Percentiles rank a stretch among this genome's conserved stretches.
Evolutionary conservation across 768 basidiomycete species (phyloP).

Genomic region (Rhizopogon vesiculosus): DNA sequence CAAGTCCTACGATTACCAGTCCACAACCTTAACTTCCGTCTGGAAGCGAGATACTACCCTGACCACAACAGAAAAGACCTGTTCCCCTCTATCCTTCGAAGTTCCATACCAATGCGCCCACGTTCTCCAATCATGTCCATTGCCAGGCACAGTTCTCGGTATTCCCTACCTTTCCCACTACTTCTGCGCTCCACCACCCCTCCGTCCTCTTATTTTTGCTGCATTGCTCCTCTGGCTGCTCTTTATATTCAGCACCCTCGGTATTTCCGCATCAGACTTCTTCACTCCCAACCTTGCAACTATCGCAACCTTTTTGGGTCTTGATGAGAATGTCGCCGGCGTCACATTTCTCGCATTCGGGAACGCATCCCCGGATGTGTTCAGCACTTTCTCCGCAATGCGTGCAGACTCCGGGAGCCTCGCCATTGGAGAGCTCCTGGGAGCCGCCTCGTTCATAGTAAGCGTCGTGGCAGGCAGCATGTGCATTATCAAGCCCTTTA

Average conservation of each 20-base stretch:
- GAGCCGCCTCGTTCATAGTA: slow-evolving; percentile 93
- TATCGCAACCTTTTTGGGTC: slow-evolving; percentile 76
- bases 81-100: slow-evolving; percentile 57
- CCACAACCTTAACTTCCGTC: background rate
- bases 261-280: slow-evolving; percentile 94
- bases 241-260: slow-evolving; percentile 94
- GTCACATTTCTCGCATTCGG: slow-evolving; percentile 97
- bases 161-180: slow-evolving; percentile 67
- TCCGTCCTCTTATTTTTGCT: slow-evolving; percentile 58
- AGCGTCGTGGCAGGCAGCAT: slow-evolving; percentile 97
- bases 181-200: slow-evolving; percentile 55
- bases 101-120: slow-evolving; percentile 57
- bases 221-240: slow-evolving; percentile 73
- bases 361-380: slow-evolving; percentile 95
- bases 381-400: slow-evolving; percentile 94
- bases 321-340: slow-evolving; percentile 92
- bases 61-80: slow-evolving; percentile 20
- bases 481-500: slow-evolving; percentile 94
- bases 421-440: slow-evolving; percentile 92
- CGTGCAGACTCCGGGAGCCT: slow-evolving; percentile 78
- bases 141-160: slow-evolving; percentile 59
- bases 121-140: slow-evolving; percentile 53
- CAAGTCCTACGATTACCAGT: slow-evolving; percentile 13
- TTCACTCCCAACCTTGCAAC: slow-evolving; percentile 96
- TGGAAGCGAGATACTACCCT: slow-evolving; percentile 7